Base-by-base conservation (phyloP, 495 filamentous ascomycete species). In the Oleoguttula mirabilis region DNA sequence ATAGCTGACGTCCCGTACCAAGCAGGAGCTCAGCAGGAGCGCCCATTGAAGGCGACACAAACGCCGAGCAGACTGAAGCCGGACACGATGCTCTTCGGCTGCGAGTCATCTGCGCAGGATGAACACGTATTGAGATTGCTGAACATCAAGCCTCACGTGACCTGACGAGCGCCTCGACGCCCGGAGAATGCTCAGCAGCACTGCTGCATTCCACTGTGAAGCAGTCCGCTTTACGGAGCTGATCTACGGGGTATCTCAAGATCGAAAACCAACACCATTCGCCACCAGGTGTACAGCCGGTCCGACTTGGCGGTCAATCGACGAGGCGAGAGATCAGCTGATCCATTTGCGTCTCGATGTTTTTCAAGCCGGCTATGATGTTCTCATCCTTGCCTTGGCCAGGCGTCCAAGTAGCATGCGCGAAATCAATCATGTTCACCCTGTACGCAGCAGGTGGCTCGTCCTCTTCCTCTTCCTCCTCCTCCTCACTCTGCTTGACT, bases 341-440 rank as follows among this genome's bases (percentile, higher is more conserved):
- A 25, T 55, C 52, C 48, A 96, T 75, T 19, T 93, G 74, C 50
- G 75, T 73, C 40, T 72, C 68, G 7, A 87, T 60, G 58, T 71
- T 92, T 55, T 77, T 69, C 43, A 98, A 71, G 0, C 90, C 90
- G 17, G 64, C 63, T 21, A 96, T 64, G 10, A 72, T 58, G 57
- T 96, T 96, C 64, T 92, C 80, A 60, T 98, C 90, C 1, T 83
- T 82, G 0, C 88, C 90, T 50, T 80, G 60, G 5, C 86, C 87
- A 2, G 86, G 85, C 3, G 75, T 79, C 83, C 84, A 98, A 21
- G 66, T 62, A 15, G 90, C 88, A 64, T 98, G 90, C 16, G 90
- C 90, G 66, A 98, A 98, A 61, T 98, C 90, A 48, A 98, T 96
- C 51, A 98, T 63, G 56, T 92, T 90, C 41, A 94, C 68, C 24